Evolutionary conservation across 169 alveolate genomes (phyloP), one percentile per base, ranked within the genome.

Genomic region (Cryptosporidium viatorum): DNA sequence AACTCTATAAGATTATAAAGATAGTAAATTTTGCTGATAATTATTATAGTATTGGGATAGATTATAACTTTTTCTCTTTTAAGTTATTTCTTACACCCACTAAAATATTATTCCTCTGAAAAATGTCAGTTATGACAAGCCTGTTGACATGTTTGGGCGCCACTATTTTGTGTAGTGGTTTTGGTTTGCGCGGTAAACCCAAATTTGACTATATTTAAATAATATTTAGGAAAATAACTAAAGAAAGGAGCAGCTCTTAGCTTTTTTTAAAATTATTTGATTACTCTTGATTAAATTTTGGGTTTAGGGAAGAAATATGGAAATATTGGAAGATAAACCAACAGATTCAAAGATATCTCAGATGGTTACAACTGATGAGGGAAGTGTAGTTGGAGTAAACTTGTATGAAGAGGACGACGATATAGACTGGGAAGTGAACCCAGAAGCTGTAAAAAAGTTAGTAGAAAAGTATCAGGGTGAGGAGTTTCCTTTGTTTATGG

Each of bases 391-490:
- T 9, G 67, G 67, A 21, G 67, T 55, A n/a, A 55, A 37, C 67
- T 8, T 55, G 67, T 23, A 55, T 21, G 67, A 55, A 14, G 70
- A 33, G 26, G 89, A 80, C n/a, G 92, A 86, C 9, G 91, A 86
- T 50, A 71, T 75, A 41, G 93, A 89, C 37, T 89, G 93, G 93
- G 86, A 84, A 52, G 93, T 89, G 43, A 55, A 73, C 37, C 91
- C 93, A 7, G 93, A 89, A 62, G 71, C 84, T 7, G 70, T 89
- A 21, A 60, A 67, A 75, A 73, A 65, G 37, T 41, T 89, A 6
- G 70, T 45, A 23, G 86, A 75, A 60, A 89, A 89, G 75, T 89
- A 89, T 23, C 48, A 68, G 55, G 69, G 86, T 18, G 93, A 65
- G 43, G 86, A 89, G 9, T 69, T 68, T 55, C 93, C 93, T 2